Base-by-base conservation (phyloP, 805 yeast species). In the Cyberlindnera euphorbiiphila region DNA sequence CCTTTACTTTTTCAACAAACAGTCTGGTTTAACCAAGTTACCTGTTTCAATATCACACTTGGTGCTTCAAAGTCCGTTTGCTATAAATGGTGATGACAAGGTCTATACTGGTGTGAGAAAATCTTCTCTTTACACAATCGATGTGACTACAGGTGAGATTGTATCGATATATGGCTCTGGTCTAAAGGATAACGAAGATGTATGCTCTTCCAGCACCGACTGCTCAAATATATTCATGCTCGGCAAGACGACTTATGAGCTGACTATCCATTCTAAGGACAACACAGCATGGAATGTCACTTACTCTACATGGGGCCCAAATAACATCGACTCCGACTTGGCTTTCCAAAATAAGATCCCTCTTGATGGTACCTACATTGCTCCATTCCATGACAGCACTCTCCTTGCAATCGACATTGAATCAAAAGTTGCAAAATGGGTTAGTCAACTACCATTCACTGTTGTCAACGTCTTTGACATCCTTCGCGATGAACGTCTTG, bases 281-380 rank as follows among this genome's bases (percentile, higher is more conserved):
- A 76, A 77, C 43, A 64, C 81, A 0, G 74, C 80, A 2, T 89
- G 96, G 93, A 85, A 87, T 52, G 85, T 93, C 13, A 79, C 89
- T 0, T 88, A 83, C 54, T 71, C 94, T 1, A 72, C 81, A 25
- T 93, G 97, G 96, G 94, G 93, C 9, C 95, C 95, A 30, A 91
- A 91, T 58, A 79, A 85, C 47, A 65, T 88, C 36, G 95, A 91
- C 58, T 57, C 57, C 11, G 71, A 66, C 41, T 58, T 76, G 28
- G 67, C 66, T 3, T 50, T 53, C 25, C 78, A 77, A 46, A 72
- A 75, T 43, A 63, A 64, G 32, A 66, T 69, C 16, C 78, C 94
- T 4, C 57, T 70, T 13, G 98, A 89, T 59, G 78, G 80, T 24
- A 63, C 87, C 3, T 84, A 83, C 47, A 77, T 91, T 45, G 80